Evolutionary conservation across 352 stramenopile genomes (phyloP), one percentile per base, ranked within the genome.

Genomic region (Globisporangium radiosum): DNA sequence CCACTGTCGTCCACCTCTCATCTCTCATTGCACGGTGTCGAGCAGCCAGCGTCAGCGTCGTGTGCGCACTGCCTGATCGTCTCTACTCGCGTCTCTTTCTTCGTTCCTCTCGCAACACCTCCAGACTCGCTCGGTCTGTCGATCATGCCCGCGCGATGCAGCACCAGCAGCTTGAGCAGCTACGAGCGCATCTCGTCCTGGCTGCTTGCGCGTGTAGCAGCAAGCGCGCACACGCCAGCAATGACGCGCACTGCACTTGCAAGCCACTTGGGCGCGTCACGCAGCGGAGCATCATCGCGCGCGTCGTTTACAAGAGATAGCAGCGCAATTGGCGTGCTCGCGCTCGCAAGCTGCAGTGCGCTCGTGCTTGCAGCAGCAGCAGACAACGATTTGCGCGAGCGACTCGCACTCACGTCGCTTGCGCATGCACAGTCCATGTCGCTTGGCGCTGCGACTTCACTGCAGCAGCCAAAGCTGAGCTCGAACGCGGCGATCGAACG

Each of bases 401-500:
- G 13, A n/a, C 17, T 54, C 5, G 37, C 38, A 9, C 39, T 53
- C 15, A 11, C 52, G 52, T 33, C 53, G 14, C 36, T 53, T 5
- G 52, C 59, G 17, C 54, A 66, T 15, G 11, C 52, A 5, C 45
- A 45, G 54, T 38, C 43, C 14, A 7, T 49, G 3, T 7, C 3
- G 7, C 10, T n/a, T n/a, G 4, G 5, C 44, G 7, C 19, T 25
- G 2, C 39, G 19, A 1, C 10, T 6, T 3, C 40, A 44, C 40
- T 56, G 17, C 39, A 51, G 40, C 40, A 56, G 39, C 40, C 25
- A 33, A 33, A 38, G 6, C 15, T 67, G 38, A 47, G 49, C 40
- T 62, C 52, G 38, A 52, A 53, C 7, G 54, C 59, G 6, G 61
- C 64, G 39, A 83, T 92, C 47, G 75, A 89, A 54, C 75, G 89